These are phyloP conservation scores for Cenococcum geophilum DNA, from an alignment of 495 filamentous ascomycete species.

Conservation along the genomic window DNA sequence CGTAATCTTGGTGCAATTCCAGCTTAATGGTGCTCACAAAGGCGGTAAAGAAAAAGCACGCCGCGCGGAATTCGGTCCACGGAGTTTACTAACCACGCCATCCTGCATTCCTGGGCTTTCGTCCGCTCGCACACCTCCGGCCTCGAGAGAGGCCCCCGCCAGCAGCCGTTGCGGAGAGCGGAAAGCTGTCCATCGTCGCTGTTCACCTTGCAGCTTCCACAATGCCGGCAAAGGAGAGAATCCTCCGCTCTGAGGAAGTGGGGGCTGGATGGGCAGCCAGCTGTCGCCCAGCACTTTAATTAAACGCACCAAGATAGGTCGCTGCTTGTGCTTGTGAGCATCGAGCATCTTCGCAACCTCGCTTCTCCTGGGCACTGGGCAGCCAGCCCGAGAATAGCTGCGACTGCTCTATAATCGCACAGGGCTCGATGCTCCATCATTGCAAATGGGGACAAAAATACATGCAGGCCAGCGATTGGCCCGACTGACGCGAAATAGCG, in stretches of 20 bases:
- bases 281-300: slow-evolving; percentile 4
- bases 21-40: not conserved
- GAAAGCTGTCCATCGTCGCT: not conserved
- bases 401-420: not conserved
- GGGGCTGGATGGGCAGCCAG: not conserved
- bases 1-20: not conserved
- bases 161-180: not conserved
- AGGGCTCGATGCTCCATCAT: not conserved
- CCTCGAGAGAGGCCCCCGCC: not conserved
- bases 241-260: not conserved
- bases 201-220: not conserved
- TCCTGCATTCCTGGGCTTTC: not conserved
- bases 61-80: not conserved
- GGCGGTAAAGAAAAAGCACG: slow-evolving; percentile 6
- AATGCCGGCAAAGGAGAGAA: too few relatives aligned
- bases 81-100: not conserved
- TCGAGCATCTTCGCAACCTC: not conserved
- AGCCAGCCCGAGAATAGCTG: not conserved
- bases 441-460: slow-evolving; percentile 3
- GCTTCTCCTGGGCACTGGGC: slow-evolving; percentile 1
- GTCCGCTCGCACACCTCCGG: slow-evolving; percentile 3
- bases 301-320: slow-evolving; percentile 12
- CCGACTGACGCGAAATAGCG: slow-evolving; percentile 4
- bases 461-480: slow-evolving; percentile 1
- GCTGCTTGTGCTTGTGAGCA: not conserved